Base-by-base conservation (phyloP, 345 rosid genomes). In the Sisymbrium altissimum region DNA sequence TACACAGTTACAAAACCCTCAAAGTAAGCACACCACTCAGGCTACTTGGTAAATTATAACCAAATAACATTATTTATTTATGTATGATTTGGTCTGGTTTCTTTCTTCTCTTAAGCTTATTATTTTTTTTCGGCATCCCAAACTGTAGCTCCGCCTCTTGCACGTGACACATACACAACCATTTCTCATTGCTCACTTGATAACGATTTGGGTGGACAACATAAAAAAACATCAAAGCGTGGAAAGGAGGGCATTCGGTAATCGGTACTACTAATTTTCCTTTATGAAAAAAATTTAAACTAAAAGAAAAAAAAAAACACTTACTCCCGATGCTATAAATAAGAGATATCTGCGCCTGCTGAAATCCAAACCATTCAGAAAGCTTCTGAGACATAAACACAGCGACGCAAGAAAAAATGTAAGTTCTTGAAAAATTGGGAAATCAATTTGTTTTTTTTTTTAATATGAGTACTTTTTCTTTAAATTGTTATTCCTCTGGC, bases 321-420 rank as follows among this genome's bases (percentile, higher is more conserved):
- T 3, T 3, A 52, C 14, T 30, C 0, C 8, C 3, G 35, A 50
- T 35, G 40, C 48, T 66, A 56, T 66, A 74, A 56, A 74, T 55
- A 44, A 56, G 59, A 15, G 49, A 10, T 4, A 18, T 66, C 49
- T n/a, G 38, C 50, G 38, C 46, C 18, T 10, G 14, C 50, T 39
- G 33, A 66, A 38, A 66, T 40, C 59, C 13, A 44, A 70, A 27
- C 43, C 23, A 27, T 39, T 64, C 27, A 29, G 19, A 49, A 3
- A 38, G 41, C 66, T 53, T 6, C 41, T 9, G 40, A 33, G 25
- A 32, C 59, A 15, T 54, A 52, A 61, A 7, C 44, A 9, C 1
- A 49, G 13, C 9, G 14, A 21, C 9, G 3, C n/a, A 33, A 65
- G 57, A 18, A 0, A 33, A n/a, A 18, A 81, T 81, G 83, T 59